Percentiles rank a stretch among this genome's conserved stretches.
Evolutionary conservation across 2,329 filamentous ascomycete species (phyloP).

Genomic region (Ophiostoma montium): DNA sequence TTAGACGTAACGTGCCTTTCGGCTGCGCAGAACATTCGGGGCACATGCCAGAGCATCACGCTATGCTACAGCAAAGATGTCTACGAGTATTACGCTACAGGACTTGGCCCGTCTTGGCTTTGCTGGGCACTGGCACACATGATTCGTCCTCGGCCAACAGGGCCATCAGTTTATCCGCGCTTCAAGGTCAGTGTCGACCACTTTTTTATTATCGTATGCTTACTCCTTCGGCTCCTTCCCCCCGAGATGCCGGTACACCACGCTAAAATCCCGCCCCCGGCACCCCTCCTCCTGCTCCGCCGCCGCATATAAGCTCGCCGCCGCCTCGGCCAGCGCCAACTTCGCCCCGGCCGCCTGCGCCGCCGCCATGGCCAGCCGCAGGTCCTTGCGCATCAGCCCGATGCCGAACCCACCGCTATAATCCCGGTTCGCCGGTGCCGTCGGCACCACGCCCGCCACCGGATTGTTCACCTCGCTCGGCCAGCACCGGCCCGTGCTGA

Average conservation of each 20-base stretch:
- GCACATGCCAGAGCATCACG: too few species aligned
- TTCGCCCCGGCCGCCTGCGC: constrained; percentile 52
- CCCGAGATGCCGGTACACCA: constrained; percentile 57
- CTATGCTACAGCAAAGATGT: too few species aligned
- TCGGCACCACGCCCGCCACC: constrained; percentile 63
- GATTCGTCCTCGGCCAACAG: neutral
- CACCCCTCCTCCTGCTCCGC: constrained; percentile 47
- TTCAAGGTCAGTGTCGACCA: neutral
- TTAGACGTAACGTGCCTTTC: too few species aligned
- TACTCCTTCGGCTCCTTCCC: neutral
- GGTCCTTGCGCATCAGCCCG: constrained; percentile 66
- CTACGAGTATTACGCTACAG: too few species aligned
- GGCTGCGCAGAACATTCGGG: too few species aligned
- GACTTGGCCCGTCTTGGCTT: neutral
- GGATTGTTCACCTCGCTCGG: constrained; percentile 93
- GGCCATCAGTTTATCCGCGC: constrained; percentile 2
- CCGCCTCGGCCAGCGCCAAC: constrained; percentile 49
- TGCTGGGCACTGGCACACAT: neutral
- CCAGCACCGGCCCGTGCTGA: constrained; percentile 91
- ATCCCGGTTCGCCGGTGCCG: constrained; percentile 59
- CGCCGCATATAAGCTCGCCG: constrained; percentile 51
- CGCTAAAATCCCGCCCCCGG: constrained; percentile 64
- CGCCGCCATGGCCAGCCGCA: constrained; percentile 58
- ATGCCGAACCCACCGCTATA: constrained; percentile 70
- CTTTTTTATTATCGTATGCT: too few species aligned